A percentile compares a stretch with the other conserved stretches of the same genome.
phyloP scores from a whole-genome alignment of 2,329 filamentous ascomycete genomes.

The Aspergillus nomiae region DNA sequence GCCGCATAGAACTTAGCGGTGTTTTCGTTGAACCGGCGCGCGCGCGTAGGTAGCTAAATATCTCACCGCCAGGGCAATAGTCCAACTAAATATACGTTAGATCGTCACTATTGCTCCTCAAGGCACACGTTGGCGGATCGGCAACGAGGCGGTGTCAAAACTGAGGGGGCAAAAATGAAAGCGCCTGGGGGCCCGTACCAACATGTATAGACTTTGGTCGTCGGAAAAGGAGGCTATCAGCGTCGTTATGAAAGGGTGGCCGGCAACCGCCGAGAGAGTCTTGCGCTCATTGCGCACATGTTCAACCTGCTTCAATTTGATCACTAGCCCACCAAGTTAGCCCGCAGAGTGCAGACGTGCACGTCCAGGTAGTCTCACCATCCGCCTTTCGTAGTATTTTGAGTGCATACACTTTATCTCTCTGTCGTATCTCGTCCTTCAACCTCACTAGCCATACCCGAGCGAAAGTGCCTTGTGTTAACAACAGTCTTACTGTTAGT shows the following conservation, averaged over 20 bases:
- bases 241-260: conserved; percentile 67
- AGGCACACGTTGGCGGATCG: neutral
- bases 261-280: conserved; percentile 62
- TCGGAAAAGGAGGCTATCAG: conserved; percentile 67
- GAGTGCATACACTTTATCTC: conserved; percentile 49
- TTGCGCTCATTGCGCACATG: conserved; percentile 69
- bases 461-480: conserved; percentile 51
- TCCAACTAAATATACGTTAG: conserved; percentile 53
- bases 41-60: conserved; percentile 65
- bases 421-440: conserved; percentile 37
- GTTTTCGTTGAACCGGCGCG: conserved; percentile 63
- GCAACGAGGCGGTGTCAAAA: neutral
- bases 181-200: conserved; percentile 36
- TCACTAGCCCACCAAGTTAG: conserved; percentile 36
- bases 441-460: conserved; percentile 53
- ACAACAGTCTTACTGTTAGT: conserved; percentile 20
- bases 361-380: conserved; percentile 32
- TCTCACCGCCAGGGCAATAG: conserved; percentile 68
- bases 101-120: neutral
- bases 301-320: conserved; percentile 68
- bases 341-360: neutral
- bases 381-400: conserved; percentile 55
- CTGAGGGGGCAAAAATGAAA: neutral
- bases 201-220: conserved; percentile 58
- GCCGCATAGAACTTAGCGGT: conserved; percentile 68